These are phyloP conservation scores for Dendrobium officinale DNA, from an alignment of 106 monocot species.

Conservation along the genomic window DNA sequence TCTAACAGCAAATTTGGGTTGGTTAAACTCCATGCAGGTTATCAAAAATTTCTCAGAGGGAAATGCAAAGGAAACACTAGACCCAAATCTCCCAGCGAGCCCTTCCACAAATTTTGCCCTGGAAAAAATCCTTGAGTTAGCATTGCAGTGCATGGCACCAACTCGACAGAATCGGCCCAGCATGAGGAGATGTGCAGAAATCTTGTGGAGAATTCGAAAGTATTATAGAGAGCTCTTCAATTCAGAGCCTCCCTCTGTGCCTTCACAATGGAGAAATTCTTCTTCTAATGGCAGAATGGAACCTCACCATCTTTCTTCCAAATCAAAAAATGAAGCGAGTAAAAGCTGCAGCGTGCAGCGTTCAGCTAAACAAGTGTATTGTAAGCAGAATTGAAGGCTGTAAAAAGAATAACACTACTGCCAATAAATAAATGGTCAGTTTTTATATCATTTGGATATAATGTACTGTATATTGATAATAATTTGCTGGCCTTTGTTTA, in stretches of 20 bases:
- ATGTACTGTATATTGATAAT: too few relatives aligned
- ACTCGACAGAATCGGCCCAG: slow-evolving; percentile 23
- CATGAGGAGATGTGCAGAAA: slow-evolving; percentile 34
- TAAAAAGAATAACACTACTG: too few relatives aligned
- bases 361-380: too few relatives aligned
- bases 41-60: slow-evolving; percentile 33
- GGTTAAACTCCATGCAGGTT: slow-evolving; percentile 10
- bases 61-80: slow-evolving; percentile 14
- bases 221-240: slow-evolving; percentile 23
- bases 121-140: slow-evolving; percentile 37
- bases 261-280: not conserved
- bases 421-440: too few relatives aligned
- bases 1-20: not conserved
- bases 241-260: not conserved
- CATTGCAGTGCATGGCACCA: slow-evolving; percentile 29
- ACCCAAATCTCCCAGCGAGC: slow-evolving; percentile 19
- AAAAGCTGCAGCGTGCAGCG: too few relatives aligned
- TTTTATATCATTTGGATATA: too few relatives aligned
- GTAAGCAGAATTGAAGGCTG: too few relatives aligned
- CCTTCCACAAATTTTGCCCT: slow-evolving; percentile 23
- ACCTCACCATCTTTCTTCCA: too few relatives aligned
- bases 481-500: too few relatives aligned
- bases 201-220: slow-evolving; percentile 42
- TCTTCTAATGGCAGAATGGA: too few relatives aligned
- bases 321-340: too few relatives aligned